A percentile compares a stretch with the other conserved stretches of the same genome.
Conservation (phyloP, 2,329 filamentous ascomycete genomes). For the Trichoderma gracile region DNA sequence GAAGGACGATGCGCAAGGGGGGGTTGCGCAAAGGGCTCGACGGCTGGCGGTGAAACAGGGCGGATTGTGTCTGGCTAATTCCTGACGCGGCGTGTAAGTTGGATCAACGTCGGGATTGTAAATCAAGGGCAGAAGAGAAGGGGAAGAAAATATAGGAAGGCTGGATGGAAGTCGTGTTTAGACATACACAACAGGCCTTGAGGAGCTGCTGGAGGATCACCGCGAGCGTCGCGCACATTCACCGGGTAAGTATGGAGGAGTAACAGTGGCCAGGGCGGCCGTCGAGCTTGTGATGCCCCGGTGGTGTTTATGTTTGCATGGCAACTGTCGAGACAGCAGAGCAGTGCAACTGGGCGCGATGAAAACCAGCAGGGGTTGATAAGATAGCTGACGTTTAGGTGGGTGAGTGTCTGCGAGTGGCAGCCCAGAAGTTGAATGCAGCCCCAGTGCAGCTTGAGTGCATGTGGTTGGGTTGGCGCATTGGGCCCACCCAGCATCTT, state of each 20-base stretch:
- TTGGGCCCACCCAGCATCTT: background rate
- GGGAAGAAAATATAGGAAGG: slow-evolving; percentile 8
- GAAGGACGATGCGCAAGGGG: background rate
- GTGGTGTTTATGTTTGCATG: slow-evolving; percentile 39
- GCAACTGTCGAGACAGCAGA: slow-evolving; percentile 18
- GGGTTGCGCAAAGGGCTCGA: background rate
- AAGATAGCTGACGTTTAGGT: too few species aligned
- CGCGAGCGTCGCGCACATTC: background rate
- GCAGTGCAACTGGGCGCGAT: slow-evolving; percentile 22
- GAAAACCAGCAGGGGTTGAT: slow-evolving; percentile 2
- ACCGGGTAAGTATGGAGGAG: slow-evolving; percentile 37
- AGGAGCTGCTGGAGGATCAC: background rate
- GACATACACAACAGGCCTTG: background rate
- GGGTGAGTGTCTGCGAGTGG: too few species aligned
- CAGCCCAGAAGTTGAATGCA: too few species aligned
- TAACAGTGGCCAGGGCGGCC: slow-evolving; percentile 36
- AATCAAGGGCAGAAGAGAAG: slow-evolving; percentile 2
- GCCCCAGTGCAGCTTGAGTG: background rate
- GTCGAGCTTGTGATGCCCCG: slow-evolving; percentile 35
- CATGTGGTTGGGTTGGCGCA: background rate
- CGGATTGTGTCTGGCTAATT: background rate
- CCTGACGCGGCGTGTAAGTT: slow-evolving; percentile 17
- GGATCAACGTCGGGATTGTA: background rate
- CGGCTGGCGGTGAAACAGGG: background rate
- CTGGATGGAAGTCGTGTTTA: background rate